These are phyloP conservation scores for Pseudopediastrum boryanum DNA, from an alignment of 139 green algal genomes.

Conservation along the genomic window DNA sequence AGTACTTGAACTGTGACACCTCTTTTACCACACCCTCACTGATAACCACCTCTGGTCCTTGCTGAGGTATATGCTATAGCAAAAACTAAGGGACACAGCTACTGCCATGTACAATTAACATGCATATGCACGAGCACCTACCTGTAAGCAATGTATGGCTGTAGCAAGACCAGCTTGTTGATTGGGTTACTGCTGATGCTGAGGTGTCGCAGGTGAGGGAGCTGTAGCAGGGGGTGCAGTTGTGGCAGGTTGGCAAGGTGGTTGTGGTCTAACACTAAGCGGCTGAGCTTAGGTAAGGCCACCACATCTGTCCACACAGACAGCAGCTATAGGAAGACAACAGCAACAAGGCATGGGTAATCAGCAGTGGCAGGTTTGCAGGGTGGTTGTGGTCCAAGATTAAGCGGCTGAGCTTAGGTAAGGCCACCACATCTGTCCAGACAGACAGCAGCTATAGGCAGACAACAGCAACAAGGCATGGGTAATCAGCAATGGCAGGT, in stretches of 20 bases:
- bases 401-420: neutral
- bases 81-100: neutral
- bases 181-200: neutral
- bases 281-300: neutral
- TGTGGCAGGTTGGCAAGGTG: constrained; percentile 19
- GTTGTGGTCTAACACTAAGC: neutral
- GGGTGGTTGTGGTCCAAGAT: neutral
- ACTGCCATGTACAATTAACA: neutral
- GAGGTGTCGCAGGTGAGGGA: constrained; percentile 5
- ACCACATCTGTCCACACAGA: neutral
- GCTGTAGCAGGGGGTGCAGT: constrained; percentile 24
- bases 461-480: neutral
- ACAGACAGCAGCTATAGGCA: constrained; percentile 4
- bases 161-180: neutral
- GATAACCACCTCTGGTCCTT: neutral
- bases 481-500: neutral
- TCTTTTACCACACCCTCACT: neutral
- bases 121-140: neutral
- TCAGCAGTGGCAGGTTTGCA: neutral
- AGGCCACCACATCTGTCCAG: too few relatives aligned
- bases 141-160: constrained; percentile 22
- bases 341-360: neutral
- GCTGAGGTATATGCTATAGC: neutral
- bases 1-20: neutral
- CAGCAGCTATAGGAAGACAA: neutral